phyloP scores from a whole-genome alignment of 2,329 filamentous ascomycete species.

The Neopestalotiopsis sp. region DNA sequence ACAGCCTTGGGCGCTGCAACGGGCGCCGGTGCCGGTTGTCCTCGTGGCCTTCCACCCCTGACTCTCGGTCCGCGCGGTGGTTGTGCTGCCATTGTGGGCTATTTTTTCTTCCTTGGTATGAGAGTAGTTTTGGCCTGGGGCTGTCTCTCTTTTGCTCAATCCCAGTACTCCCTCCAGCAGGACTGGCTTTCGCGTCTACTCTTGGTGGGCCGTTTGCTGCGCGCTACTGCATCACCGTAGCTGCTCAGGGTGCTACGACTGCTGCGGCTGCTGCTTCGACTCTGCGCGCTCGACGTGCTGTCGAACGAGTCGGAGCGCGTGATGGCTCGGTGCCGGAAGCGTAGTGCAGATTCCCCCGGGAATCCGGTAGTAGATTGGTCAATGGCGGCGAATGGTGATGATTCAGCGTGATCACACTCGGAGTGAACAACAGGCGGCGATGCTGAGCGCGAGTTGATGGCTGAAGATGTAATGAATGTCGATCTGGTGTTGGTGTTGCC shows the following conservation, averaged over 20 bases:
- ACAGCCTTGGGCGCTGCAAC: slow-evolving; percentile 6
- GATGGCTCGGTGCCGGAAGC: slow-evolving; percentile 10
- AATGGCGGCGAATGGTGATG: neutral
- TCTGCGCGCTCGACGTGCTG: slow-evolving; percentile 18
- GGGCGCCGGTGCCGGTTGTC: neutral
- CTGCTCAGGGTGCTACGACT: neutral
- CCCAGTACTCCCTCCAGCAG: slow-evolving; percentile 30
- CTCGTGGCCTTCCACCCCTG: neutral
- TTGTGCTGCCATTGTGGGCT: slow-evolving; percentile 12
- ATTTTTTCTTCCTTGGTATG: neutral
- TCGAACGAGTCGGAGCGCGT: slow-evolving; percentile 22
- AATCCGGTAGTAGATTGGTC: neutral
- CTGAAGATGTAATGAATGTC: neutral
- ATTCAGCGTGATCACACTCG: neutral
- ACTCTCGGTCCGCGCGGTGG: slow-evolving; percentile 17
- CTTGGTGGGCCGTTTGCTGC: slow-evolving; percentile 8
- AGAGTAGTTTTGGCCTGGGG: neutral
- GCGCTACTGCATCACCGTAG: slow-evolving; percentile 19
- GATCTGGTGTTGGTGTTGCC: neutral
- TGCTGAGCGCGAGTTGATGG: neutral
- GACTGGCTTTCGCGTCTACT: slow-evolving; percentile 22
- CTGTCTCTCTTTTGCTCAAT: slow-evolving; percentile 15
- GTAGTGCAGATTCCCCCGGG: neutral
- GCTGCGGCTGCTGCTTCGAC: slow-evolving; percentile 15
- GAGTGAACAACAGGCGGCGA: neutral